A percentile compares a stretch with the other conserved stretches of the same genome.
phyloP scores from a whole-genome alignment of 495 filamentous ascomycete species.

The Podospora fimiseda region DNA sequence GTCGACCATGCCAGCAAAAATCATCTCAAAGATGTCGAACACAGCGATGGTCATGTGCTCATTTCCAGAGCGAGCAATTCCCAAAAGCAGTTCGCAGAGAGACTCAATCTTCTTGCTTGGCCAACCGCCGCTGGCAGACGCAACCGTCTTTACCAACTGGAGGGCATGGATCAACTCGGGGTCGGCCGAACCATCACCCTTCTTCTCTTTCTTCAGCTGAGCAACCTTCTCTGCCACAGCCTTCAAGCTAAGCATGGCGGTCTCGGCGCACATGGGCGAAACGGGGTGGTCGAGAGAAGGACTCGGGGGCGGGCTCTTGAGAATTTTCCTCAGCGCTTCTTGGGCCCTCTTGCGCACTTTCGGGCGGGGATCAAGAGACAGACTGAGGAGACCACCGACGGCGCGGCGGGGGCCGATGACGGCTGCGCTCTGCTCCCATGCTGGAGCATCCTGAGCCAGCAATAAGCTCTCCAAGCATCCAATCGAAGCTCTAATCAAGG shows the following conservation, averaged over 20 bases:
- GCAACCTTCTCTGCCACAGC: conserved; percentile 57
- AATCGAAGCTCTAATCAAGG: conserved; percentile 79
- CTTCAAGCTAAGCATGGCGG: conserved; percentile 67
- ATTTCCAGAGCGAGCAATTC: conserved; percentile 79
- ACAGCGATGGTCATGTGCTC: conserved; percentile 93
- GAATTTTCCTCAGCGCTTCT: conserved; percentile 76
- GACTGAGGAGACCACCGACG: conserved; percentile 73
- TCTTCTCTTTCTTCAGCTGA: conserved; percentile 59
- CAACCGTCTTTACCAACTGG: conserved; percentile 84
- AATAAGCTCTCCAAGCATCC: conserved; percentile 86
- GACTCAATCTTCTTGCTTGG: conserved; percentile 92
- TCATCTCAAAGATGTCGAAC: conserved; percentile 94
- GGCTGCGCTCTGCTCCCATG: conserved; percentile 79
- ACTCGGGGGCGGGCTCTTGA: conserved; percentile 77
- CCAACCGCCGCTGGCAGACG: conserved; percentile 83
- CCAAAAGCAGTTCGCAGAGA: conserved; percentile 80
- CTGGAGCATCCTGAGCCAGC: conserved; percentile 74
- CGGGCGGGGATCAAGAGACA: conserved; percentile 81
- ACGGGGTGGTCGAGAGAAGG: conserved; percentile 89
- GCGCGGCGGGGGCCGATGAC: conserved; percentile 84
- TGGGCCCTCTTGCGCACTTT: conserved; percentile 94
- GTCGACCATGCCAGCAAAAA: conserved; percentile 84
- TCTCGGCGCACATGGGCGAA: conserved; percentile 91
- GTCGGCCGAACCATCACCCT: conserved; percentile 59
- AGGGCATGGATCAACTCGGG: conserved; percentile 83